Evolutionary conservation across 2,329 filamentous ascomycete genomes (phyloP), one percentile per base, ranked within the genome.

Genomic region (Cladophialophora psammophila): DNA sequence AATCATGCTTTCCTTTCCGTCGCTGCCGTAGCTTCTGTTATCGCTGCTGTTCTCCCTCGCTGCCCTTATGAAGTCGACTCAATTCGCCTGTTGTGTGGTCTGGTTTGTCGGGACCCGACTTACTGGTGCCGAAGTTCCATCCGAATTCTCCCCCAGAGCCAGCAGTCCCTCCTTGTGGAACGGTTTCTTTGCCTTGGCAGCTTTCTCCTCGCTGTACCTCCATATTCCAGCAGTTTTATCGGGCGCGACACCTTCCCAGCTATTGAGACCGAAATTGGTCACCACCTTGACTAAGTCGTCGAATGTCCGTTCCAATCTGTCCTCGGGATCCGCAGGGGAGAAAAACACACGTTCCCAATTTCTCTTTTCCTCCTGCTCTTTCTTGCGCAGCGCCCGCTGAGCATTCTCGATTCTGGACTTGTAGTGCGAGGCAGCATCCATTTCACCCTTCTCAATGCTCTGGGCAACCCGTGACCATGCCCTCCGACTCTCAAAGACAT

Each of bases 351-450:
- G 86, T 75, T 94, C 87, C 95, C 95, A 99, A 38, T 87, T 84
- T 48, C 86, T 85, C 32, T 89, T 89, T 73, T 94, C 91, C 18
- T 87, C 85, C 74, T 88, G 88, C 78, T 97, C 94, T 76, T 88
- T 85, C 77, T 87, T 87, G 71, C 94, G 88, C 80, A 88, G 84
- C 78, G 86, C 92, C 9, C 94, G 89, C 83, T 98, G 94, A 38
- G 90, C 88, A 73, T 93, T 92, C 80, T 99, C 95, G 71, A 98
- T 97, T 79, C 93, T 91, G 64, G 87, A 87, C 84, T 99, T 99
- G 78, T 96, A 92, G 13, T 81, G 76, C 1, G 89, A 88, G 0
- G 93, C 92, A 4, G 86, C 82, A 73, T 97, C 93, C 87, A 98
- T 92, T 78, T 97, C 93, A 65, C 93, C 92, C 72, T 86, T 88